A percentile compares a stretch with the other conserved stretches of the same genome.
Conservation (phyloP, 176 grass and related monocot species). For the Bolboschoenus planiculmis region DNA sequence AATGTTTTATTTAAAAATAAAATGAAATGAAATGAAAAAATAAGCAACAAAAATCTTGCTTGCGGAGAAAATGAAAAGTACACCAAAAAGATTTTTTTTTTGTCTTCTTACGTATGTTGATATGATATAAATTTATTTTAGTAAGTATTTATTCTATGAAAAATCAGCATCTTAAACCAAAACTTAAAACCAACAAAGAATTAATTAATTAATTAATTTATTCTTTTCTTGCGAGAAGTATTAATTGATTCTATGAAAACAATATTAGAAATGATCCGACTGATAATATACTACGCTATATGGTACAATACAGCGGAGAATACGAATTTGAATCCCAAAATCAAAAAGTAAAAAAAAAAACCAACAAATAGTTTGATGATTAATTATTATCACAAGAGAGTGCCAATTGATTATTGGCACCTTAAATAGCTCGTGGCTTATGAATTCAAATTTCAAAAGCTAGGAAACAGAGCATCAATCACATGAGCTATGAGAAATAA, state of each 20-base stretch:
- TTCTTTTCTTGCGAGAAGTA: too few relatives aligned
- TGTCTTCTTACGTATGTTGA: too few relatives aligned
- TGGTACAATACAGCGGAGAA: too few relatives aligned
- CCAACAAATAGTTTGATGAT: neutral
- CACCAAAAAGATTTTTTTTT: neutral
- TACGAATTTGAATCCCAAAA: too few relatives aligned
- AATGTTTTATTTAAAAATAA: neutral
- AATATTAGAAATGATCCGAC: too few relatives aligned
- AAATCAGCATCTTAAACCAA: too few relatives aligned
- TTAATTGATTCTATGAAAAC: neutral
- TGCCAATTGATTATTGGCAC: neutral
- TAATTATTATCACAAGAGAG: neutral
- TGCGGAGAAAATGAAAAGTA: neutral
- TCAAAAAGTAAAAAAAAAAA: neutral
- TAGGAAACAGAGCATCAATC: neutral
- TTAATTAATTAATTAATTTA: too few relatives aligned
- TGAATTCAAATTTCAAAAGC: neutral
- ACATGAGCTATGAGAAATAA: neutral
- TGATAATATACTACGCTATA: too few relatives aligned
- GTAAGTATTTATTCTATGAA: too few relatives aligned
- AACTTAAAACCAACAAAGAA: too few relatives aligned
- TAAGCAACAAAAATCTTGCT: neutral
- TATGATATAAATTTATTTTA: too few relatives aligned
- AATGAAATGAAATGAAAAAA: too few relatives aligned
- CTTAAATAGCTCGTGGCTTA: neutral